A percentile compares a stretch with the other conserved stretches of the same genome.
Evolutionary conservation across 345 rosid species (phyloP).

Genomic region (Eucalyptus melliodora): DNA sequence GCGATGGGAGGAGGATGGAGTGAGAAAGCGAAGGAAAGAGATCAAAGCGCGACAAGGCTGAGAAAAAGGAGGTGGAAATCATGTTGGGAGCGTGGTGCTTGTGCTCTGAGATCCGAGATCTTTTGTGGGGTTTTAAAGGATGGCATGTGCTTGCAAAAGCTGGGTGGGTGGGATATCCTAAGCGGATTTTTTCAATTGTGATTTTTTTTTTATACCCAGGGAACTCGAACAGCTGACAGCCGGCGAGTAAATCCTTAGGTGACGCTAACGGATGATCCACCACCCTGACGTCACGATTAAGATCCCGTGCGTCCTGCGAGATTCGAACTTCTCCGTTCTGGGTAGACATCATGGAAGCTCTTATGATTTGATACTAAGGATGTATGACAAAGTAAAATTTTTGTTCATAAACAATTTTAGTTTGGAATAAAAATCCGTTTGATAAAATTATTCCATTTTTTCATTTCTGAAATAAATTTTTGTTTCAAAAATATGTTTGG

Average conservation of each 20-base stretch:
- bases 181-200: too few relatives aligned
- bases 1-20: neutral
- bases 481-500: too few relatives aligned
- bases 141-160: neutral
- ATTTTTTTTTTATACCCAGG: too few relatives aligned
- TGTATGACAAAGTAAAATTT: too few relatives aligned
- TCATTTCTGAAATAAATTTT: too few relatives aligned
- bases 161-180: neutral
- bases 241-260: rapidly evolving
- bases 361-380: too few relatives aligned
- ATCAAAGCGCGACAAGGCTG: neutral
- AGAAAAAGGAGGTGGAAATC: neutral
- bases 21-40: neutral
- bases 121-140: neutral
- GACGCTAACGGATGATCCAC: rapidly evolving
- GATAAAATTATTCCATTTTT: too few relatives aligned
- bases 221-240: rapidly evolving
- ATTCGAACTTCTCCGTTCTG: rapidly evolving
- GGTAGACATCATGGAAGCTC: rapidly evolving
- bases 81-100: neutral
- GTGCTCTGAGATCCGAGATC: neutral
- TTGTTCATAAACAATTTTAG: too few relatives aligned
- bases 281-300: rapidly evolving
- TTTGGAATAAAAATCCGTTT: rapidly evolving
- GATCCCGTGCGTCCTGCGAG: rapidly evolving